Conservation (phyloP, 805 yeast genomes). For the Cyberlindnera japonica region DNA sequence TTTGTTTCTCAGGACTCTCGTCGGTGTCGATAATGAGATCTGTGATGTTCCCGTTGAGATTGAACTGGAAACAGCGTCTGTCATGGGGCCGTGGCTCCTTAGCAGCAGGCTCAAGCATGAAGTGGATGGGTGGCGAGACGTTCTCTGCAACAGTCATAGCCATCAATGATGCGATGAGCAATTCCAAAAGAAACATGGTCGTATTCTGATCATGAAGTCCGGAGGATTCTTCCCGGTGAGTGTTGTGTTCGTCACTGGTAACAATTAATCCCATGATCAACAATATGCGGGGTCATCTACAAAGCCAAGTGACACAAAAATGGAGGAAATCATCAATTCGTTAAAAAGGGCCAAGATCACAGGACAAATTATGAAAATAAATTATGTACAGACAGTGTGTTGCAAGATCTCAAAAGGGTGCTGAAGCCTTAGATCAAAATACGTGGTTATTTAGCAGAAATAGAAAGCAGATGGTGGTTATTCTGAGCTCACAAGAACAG, state of each 20-base stretch:
- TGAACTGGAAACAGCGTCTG: conserved; percentile 7
- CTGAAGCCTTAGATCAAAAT: too few relatives aligned
- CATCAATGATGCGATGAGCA: too few relatives aligned
- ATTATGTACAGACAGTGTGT: background rate
- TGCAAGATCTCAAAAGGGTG: too few relatives aligned
- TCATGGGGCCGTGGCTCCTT: background rate
- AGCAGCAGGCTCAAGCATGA: conserved; percentile 1
- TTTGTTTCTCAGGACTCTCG: conserved; percentile 6
- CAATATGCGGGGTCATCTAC: background rate
- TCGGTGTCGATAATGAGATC: conserved; percentile 16
- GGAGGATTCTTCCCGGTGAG: too few relatives aligned
- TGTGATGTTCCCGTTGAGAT: conserved; percentile 9
- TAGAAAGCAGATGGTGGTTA: too few relatives aligned
- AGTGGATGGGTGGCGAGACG: background rate
- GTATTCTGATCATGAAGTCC: too few relatives aligned
- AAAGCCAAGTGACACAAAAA: conserved; percentile 1
- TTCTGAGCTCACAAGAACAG: conserved; percentile 25
- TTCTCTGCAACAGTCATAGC: background rate
- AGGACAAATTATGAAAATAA: too few relatives aligned
- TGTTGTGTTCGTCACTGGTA: too few relatives aligned
- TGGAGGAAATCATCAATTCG: background rate
- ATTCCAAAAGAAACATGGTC: too few relatives aligned
- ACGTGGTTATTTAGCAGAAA: background rate
- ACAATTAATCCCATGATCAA: too few relatives aligned
- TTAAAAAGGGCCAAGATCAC: background rate